A percentile compares a stretch with the other conserved stretches of the same genome.
phyloP scores from a whole-genome alignment of 345 rosid species.

The Lepidium didymum region DNA sequence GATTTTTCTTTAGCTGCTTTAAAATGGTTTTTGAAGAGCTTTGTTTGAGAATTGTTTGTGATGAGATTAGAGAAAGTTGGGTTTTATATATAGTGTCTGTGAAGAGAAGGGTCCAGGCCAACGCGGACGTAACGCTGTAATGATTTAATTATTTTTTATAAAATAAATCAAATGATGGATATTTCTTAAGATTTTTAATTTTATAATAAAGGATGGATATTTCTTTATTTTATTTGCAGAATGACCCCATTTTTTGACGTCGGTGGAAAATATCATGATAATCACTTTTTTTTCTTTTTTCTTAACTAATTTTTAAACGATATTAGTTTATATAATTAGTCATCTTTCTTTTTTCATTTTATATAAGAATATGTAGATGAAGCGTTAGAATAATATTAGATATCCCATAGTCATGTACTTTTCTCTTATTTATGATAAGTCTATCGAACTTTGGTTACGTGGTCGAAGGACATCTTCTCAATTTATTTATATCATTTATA shows the following conservation, averaged over 20 bases:
- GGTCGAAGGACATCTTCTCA: background rate
- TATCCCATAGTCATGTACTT: background rate
- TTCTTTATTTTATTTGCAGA: background rate
- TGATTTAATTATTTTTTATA: background rate
- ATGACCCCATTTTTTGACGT: conserved; percentile 3
- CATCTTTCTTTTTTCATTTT: too few species aligned
- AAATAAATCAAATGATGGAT: background rate
- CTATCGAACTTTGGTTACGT: conserved; percentile 13
- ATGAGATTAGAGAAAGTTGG: conserved; percentile 11
- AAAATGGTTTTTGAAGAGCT: background rate
- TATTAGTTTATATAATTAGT: too few species aligned
- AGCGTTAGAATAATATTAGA: background rate
- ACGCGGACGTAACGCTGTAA: conserved; percentile 31
- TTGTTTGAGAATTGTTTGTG: conserved; percentile 18
- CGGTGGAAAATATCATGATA: conserved; percentile 15
- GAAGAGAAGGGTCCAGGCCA: conserved; percentile 13
- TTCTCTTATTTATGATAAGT: background rate
- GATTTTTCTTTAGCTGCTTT: background rate
- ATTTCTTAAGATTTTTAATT: background rate
- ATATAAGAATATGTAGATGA: background rate
- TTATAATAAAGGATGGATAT: too few species aligned
- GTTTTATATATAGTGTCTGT: conserved; percentile 9
- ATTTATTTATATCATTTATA: background rate
- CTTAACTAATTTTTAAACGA: background rate
- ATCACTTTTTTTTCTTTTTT: background rate